These are phyloP conservation scores for Multifurca ochricompacta DNA, from an alignment of 768 basidiomycete genomes.

Conservation along the genomic window DNA sequence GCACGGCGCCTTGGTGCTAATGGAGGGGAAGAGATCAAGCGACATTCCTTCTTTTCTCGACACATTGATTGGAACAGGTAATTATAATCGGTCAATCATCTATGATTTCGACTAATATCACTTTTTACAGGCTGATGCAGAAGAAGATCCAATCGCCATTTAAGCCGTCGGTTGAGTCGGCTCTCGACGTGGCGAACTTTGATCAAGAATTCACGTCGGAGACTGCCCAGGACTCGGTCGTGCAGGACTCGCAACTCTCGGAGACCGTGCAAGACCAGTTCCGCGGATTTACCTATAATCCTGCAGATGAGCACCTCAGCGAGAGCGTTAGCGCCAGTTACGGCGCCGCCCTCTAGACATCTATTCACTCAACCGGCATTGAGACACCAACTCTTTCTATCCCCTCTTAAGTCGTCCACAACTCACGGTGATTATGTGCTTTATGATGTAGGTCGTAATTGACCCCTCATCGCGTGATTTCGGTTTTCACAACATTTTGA, in stretches of 20 bases:
- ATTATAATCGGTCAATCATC: slow-evolving; percentile 19
- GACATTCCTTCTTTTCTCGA: slow-evolving; percentile 90
- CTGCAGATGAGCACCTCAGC: slow-evolving; percentile 74
- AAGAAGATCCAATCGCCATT: slow-evolving; percentile 98
- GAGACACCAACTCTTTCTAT: slow-evolving; percentile 4
- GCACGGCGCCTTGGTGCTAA: slow-evolving; percentile 78
- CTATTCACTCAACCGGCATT: slow-evolving; percentile 10
- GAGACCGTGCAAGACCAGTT: slow-evolving; percentile 98
- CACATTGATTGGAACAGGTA: slow-evolving; percentile 88
- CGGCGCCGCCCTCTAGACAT: slow-evolving; percentile 15
- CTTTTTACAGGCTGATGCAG: slow-evolving; percentile 50
- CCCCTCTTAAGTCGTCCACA: not conserved
- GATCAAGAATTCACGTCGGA: slow-evolving; percentile 97
- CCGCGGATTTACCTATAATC: slow-evolving; percentile 84
- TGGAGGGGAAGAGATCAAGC: slow-evolving; percentile 94
- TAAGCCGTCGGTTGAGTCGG: slow-evolving; percentile 94
- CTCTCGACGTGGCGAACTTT: slow-evolving; percentile 93
- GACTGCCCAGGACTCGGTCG: slow-evolving; percentile 90
- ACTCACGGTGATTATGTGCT: not conserved
- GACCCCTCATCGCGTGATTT: slow-evolving; percentile 8
- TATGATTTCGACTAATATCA: not conserved
- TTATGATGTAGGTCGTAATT: not conserved
- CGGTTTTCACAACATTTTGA: slow-evolving; percentile 1
- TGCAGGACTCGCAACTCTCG: slow-evolving; percentile 84
- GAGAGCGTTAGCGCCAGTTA: slow-evolving; percentile 78